Evolutionary conservation across 2,329 filamentous ascomycete genomes (phyloP), one percentile per base, ranked within the genome.

Genomic region (Metarhizium guizhouense): DNA sequence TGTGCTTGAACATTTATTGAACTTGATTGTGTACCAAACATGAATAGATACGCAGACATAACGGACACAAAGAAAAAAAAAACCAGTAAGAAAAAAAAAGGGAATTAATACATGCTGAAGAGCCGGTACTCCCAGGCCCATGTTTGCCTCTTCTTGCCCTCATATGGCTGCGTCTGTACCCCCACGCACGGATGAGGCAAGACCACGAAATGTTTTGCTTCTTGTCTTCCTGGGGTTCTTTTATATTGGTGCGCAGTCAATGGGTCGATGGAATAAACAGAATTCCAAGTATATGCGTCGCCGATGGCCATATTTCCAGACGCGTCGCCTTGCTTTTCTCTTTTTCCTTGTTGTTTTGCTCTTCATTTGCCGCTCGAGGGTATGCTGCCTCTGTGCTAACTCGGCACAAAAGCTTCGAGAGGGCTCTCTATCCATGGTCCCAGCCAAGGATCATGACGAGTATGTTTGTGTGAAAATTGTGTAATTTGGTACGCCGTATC

Each of bases 21-120:
- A 30, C 18, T 48, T 48, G 10, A 30, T 29, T 30, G 11, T 48
- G 45, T 48, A 48, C 20, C 47, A 29, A 20, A 40, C 36, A 50
- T 51, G 38, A 36, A 51, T 25, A 25, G 25, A 49, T 60, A 55
- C 61, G 47, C 51, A 55, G 45, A 55, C 32, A 34, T 57, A 60
- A 53, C 51, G 54, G 45, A 55, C 25, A 29, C 56, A 56, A 52
- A 62, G 58, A 57, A 59, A 61, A 62, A 62, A 60, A 61, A 59
- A 62, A 63, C 59, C 61, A 50, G 59, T 59, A 64, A 68, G 65
- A 67, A 68, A 64, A 66, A 68, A 68, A 68, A 68, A 68, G 65
- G 72, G 70, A 69, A 72, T 70, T 76, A 77, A 74, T 77, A 77
- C 74, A 77, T 75, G 70, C 70, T 72, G 66, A 74, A 71, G 66